These are phyloP conservation scores for Sugiyamaella valdiviana DNA, from an alignment of 805 yeast species.

Conservation along the genomic window DNA sequence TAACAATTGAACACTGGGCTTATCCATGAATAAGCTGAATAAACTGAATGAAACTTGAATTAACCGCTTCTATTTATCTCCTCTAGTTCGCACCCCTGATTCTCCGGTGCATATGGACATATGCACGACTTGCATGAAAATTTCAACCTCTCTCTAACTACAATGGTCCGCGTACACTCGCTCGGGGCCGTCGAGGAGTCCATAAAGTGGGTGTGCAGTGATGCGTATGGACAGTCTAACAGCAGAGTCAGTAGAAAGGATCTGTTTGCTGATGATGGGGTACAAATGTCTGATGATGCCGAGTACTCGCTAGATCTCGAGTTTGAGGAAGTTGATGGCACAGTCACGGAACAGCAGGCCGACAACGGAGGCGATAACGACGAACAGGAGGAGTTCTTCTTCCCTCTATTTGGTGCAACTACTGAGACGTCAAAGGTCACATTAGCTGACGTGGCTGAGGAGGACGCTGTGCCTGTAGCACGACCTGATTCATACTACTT, in stretches of 20 bases:
- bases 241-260: constrained; percentile 13
- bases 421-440: not conserved
- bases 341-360: not conserved
- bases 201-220: not conserved
- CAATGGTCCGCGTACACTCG: not conserved
- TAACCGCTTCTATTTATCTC: no score
- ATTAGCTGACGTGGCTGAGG: constrained; percentile 8
- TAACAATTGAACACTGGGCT: no score
- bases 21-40: no score
- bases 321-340: constrained; percentile 12
- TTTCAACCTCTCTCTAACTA: not conserved
- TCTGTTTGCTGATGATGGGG: constrained; percentile 6
- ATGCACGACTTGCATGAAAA: not conserved
- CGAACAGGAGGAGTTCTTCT: constrained; percentile 10
- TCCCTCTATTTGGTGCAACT: constrained; percentile 14
- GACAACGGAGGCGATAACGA: constrained; percentile 3
- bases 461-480: constrained; percentile 1
- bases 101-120: no score
- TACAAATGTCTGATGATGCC: not conserved
- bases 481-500: constrained; percentile 23
- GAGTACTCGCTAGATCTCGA: constrained; percentile 10
- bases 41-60: no score
- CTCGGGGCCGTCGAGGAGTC: not conserved
- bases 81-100: no score
- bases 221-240: constrained; percentile 1